A percentile compares a stretch with the other conserved stretches of the same genome.
phyloP scores from a whole-genome alignment of 495 filamentous ascomycete species.

The Penicillium malachiteum region DNA sequence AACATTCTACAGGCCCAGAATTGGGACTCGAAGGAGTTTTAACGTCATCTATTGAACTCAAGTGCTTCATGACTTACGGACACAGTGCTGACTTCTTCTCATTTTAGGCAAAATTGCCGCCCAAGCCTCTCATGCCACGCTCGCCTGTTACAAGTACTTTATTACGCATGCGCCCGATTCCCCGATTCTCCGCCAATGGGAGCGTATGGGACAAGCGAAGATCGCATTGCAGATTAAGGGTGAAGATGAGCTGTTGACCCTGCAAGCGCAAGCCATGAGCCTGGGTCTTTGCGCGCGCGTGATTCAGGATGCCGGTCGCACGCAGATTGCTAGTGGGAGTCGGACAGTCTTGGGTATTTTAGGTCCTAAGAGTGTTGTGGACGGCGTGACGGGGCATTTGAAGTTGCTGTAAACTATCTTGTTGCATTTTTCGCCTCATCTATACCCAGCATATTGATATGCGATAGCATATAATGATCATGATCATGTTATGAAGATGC shows the following conservation, averaged over 20 bases:
- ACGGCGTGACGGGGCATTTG: conserved; percentile 81
- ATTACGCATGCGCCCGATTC: conserved; percentile 54
- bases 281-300: conserved; percentile 84
- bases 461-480: conserved; percentile 25
- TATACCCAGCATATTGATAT: conserved; percentile 5
- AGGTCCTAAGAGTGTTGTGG: conserved; percentile 81
- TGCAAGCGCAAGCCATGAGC: conserved; percentile 77
- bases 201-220: conserved; percentile 82
- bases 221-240: conserved; percentile 81
- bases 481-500: conserved; percentile 23
- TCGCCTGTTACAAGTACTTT: conserved; percentile 91
- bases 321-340: conserved; percentile 92
- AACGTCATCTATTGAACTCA: too few species aligned
- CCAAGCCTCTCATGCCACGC: conserved; percentile 91
- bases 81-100: conserved; percentile 2
- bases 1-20: too few species aligned
- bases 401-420: conserved; percentile 67
- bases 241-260: conserved; percentile 75
- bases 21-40: too few species aligned
- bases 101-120: conserved; percentile 89
- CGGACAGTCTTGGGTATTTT: conserved; percentile 88
- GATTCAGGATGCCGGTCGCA: conserved; percentile 92
- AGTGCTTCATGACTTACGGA: neutral
- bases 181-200: conserved; percentile 79
- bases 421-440: too few species aligned